Evolutionary conservation across 192 early-diverging fungal genomes (phyloP), one percentile per base, ranked within the genome.

Genomic region (Podochytrium sp.): DNA sequence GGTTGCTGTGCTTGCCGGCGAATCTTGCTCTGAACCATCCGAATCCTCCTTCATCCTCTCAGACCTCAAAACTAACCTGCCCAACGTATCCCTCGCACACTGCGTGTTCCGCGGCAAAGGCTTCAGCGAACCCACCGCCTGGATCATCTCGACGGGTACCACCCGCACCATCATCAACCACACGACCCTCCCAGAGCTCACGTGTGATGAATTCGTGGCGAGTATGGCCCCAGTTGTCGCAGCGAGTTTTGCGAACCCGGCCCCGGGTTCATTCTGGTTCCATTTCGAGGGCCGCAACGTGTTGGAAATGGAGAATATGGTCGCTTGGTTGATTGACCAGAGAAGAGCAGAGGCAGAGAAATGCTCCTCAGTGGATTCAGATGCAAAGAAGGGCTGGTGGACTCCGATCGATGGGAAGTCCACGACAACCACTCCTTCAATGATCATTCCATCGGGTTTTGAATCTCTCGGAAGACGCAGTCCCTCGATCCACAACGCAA

Each of bases 281-380:
- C 90, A 91, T 73, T 91, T 91, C 73, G 90, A 91, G 72, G 89
- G 90, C 4, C 68, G 90, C 10, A 87, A 87, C 55, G 78, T 85
- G 1, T 43, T 60, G 40, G 83, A 90, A 33, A 79, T 78, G 18
- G 73, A 76, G 23, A 59, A 76, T 30, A 88, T 88, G 83, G 86
- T 91, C 10, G 81, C 82, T 25, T 78, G 82, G 83, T 53, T 78
- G 1, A 61, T 90, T 33, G 84, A 81, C 30, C 47, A n/a, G 12
- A 12, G 47, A 49, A 12, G n/a, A 49, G 47, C 12, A 12, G 47
- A 12, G 12, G 47, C n/a, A 12, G n/a, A n/a, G 12, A 49, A 49
- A 49, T 57, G 14, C 14, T 12, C 55, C 10, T 57, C 27, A 30
- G 6, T n/a, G n/a, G n/a, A n/a, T n/a, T n/a, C n/a, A n/a, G n/a